Base-by-base conservation (phyloP, 1,139 yeast genomes). In the Blastobotrys apis region DNA sequence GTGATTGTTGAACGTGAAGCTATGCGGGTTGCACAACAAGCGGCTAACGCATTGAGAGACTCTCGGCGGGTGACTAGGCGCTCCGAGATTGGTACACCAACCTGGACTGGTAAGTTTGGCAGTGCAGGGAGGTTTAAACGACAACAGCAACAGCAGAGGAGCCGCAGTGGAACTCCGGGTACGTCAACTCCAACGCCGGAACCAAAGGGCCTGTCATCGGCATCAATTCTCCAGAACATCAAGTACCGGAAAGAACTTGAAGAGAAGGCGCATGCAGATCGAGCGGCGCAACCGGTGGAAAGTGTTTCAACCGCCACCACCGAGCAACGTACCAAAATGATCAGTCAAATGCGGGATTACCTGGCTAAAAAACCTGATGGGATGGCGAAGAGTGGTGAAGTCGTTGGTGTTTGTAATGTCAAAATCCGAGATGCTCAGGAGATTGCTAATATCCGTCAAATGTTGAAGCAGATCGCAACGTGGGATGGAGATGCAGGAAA, bases 21-120 rank as follows among this genome's bases (percentile, higher is more conserved):
- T 0, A 68, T 74, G 17, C 69, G 79, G 47, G 75, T 86, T 20
- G 97, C 97, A 0, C 72, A 72, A 31, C 80, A 80, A 27, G 97
- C 97, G 0, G 80, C 90, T 0, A 73, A 73, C 17, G 88, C 90
- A 0, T 66, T 92, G 47, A 72, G 79, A 47, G 75, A 75, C 48
- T 86, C 96, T 0, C 67, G 95, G 40, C 75, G 69, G 46, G 67
- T 70, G 23, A 78, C 95, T 0, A 72, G 86, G 43, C 74, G 72
- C 49, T 78, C 79, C 20, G 77, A 75, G 27, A 71, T 88, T 23
- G 95, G 95, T 3, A 81, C 84, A 0, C 97, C 97, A 0, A 92
- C 98, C 0, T 92, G 97, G 95, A 92, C 98, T 0, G 98, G 98
- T 0, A 77, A 77, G 54, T 87, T 83, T 68, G 98, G 98, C 0